Conservation (phyloP, 345 rosid species). For the Eutrema yunnanense region DNA sequence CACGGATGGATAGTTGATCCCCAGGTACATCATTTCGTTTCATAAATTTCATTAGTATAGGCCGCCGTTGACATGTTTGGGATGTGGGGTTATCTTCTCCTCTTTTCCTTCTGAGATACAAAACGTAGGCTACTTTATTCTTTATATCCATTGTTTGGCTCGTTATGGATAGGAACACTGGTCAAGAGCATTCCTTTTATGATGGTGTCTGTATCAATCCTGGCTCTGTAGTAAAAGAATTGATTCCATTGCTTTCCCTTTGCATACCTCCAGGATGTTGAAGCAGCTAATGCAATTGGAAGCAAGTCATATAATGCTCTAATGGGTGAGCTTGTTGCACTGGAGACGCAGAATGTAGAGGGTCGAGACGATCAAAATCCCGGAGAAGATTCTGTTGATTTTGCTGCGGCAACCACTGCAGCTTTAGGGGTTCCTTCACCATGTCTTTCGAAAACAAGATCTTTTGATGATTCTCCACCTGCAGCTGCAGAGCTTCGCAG, state of each 20-base stretch:
- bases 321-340: conserved; percentile 82
- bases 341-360: conserved; percentile 57
- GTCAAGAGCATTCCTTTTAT: neutral
- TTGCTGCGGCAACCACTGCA: conserved; percentile 97
- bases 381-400: conserved; percentile 78
- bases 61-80: neutral
- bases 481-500: conserved; percentile 38
- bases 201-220: neutral
- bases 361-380: conserved; percentile 33
- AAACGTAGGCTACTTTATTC: neutral
- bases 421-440: conserved; percentile 96
- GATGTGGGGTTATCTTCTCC: conserved; percentile 4
- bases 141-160: conserved; percentile 1
- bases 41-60: neutral
- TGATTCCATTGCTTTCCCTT: neutral
- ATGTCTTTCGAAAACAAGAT: conserved; percentile 63
- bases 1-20: conserved; percentile 99
- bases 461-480: conserved; percentile 71
- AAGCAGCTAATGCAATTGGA: conserved; percentile 75
- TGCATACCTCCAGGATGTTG: conserved; percentile 56
- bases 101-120: conserved; percentile 10
- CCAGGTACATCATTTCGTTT: conserved; percentile 49
- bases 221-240: neutral
- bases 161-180: conserved; percentile 16
- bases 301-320: conserved; percentile 85